A percentile compares a stretch with the other conserved stretches of the same genome.
Conservation (phyloP, 257 asterid genomes). For the Gentiana straminea region DNA sequence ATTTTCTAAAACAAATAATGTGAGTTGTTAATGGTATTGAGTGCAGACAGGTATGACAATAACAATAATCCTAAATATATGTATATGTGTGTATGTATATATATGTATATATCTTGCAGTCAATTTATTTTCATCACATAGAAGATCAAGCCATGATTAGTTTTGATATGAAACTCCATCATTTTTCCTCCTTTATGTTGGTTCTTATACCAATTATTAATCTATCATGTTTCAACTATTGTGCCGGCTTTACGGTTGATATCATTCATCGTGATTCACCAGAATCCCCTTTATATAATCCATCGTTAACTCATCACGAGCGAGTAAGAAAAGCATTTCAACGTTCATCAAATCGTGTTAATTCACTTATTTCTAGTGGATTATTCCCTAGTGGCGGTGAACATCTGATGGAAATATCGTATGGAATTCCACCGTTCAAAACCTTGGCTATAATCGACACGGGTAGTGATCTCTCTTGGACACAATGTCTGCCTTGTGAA, state of each 20-base stretch:
- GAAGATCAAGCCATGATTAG: too few relatives aligned
- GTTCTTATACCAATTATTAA: too few relatives aligned
- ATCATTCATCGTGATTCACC: constrained; percentile 52
- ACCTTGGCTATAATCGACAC: constrained; percentile 53
- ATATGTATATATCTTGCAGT: too few relatives aligned
- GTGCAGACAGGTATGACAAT: too few relatives aligned
- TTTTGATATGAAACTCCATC: too few relatives aligned
- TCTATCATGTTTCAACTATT: constrained; percentile 6
- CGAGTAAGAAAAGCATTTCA: constrained; percentile 18
- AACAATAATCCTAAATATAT: too few relatives aligned
- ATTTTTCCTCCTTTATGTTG: too few relatives aligned
- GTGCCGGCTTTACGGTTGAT: constrained; percentile 36
- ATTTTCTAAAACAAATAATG: too few relatives aligned
- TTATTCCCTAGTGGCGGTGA: constrained; percentile 35
- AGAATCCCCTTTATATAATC: constrained; percentile 23
- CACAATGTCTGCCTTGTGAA: constrained; percentile 50
- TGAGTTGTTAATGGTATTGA: too few relatives aligned
- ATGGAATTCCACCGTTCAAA: constrained; percentile 47
- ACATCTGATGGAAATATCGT: constrained; percentile 39
- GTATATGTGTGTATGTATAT: too few relatives aligned
- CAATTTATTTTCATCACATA: too few relatives aligned
- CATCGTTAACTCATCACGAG: constrained; percentile 14
- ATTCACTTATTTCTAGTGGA: constrained; percentile 14
- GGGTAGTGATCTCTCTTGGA: constrained; percentile 54
- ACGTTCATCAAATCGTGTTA: constrained; percentile 35